Evolutionary conservation across 176 grass and related monocot species (phyloP).

Genomic region (Tillandsia fasciculata): DNA sequence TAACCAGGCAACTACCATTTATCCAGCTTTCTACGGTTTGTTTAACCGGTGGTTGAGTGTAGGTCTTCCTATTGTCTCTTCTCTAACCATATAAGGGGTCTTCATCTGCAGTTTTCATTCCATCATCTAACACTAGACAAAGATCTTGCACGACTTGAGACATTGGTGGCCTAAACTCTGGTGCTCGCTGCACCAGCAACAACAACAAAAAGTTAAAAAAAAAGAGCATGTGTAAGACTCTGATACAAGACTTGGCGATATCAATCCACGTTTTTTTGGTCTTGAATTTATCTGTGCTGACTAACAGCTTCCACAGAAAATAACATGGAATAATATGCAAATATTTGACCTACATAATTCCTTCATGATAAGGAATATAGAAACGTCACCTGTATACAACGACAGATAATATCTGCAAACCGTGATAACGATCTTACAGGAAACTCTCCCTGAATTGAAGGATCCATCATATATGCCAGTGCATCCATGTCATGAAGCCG

Average conservation of each 20-base stretch:
- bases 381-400: slow-evolving; percentile 49
- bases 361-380: not conserved
- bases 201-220: not conserved
- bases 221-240: not conserved
- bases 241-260: too few relatives aligned
- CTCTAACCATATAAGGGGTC: not conserved
- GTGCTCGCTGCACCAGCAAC: slow-evolving; percentile 36
- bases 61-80: not conserved
- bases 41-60: not conserved
- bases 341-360: not conserved
- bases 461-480: slow-evolving; percentile 62
- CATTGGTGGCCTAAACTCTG: slow-evolving; percentile 64
- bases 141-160: slow-evolving; percentile 64
- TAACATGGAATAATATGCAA: not conserved
- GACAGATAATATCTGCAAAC: slow-evolving; percentile 76
- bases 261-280: too few relatives aligned
- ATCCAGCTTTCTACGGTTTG: not conserved
- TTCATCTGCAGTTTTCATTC: not conserved
- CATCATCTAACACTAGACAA: not conserved
- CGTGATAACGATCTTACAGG: slow-evolving; percentile 48
- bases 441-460: slow-evolving; percentile 42
- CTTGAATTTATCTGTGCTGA: too few relatives aligned
- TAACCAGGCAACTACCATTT: too few relatives aligned
- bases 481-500: slow-evolving; percentile 80
- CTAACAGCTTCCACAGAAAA: too few relatives aligned